Conservation (phyloP, 2,329 filamentous ascomycete species). For the Bipolaris oryzae region DNA sequence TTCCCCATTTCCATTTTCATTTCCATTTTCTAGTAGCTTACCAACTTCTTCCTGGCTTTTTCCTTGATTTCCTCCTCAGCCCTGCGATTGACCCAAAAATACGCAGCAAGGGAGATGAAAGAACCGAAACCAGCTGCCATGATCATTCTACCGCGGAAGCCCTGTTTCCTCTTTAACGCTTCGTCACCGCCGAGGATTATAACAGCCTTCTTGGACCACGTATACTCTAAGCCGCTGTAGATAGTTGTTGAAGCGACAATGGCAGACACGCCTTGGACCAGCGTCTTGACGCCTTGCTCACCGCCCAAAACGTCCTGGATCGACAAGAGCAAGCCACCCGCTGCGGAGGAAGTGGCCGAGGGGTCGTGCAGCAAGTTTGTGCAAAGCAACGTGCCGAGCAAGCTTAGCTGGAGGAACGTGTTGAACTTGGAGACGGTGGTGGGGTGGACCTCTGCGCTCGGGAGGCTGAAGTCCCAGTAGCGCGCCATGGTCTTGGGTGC, state of each 20-base stretch:
- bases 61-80: conserved; percentile 19
- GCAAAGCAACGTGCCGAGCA: conserved; percentile 84
- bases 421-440: conserved; percentile 88
- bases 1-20: no score
- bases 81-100: conserved; percentile 32
- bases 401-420: conserved; percentile 84
- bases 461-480: conserved; percentile 98
- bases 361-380: conserved; percentile 72
- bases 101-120: conserved; percentile 50
- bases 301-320: conserved; percentile 40
- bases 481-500: conserved; percentile 88
- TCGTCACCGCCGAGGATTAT: conserved; percentile 71
- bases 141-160: conserved; percentile 54
- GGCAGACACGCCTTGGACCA: conserved; percentile 63
- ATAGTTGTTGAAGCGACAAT: conserved; percentile 87
- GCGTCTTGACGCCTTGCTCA: conserved; percentile 42
- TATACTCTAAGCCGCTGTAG: conserved; percentile 92
- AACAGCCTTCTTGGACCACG: conserved; percentile 88
- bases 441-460: conserved; percentile 81
- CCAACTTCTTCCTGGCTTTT: conserved; percentile 6
- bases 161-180: conserved; percentile 55
- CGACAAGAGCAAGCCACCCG: conserved; percentile 31
- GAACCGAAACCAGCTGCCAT: conserved; percentile 55
- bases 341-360: conserved; percentile 58
- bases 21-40: not conserved